Evolutionary conservation across 2,329 filamentous ascomycete species (phyloP).

Genomic region (Teratosphaeria epicoccoides): DNA sequence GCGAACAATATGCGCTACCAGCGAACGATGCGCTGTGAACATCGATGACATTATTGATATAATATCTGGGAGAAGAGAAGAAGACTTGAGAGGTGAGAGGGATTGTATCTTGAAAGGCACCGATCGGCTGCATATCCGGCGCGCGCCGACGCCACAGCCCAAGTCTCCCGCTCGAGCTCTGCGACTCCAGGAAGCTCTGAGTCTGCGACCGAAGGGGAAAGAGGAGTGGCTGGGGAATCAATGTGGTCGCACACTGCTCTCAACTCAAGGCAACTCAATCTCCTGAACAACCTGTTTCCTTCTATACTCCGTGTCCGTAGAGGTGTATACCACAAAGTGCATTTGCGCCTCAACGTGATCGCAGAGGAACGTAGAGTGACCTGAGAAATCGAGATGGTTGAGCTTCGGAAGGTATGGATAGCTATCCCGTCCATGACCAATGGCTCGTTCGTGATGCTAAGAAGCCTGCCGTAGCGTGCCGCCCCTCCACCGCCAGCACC

Average conservation of each 20-base stretch:
- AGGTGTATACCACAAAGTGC: background rate
- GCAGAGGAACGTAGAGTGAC: background rate
- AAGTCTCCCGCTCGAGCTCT: background rate
- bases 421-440: background rate
- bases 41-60: too few species aligned
- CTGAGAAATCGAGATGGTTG: constrained; percentile 34
- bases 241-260: background rate
- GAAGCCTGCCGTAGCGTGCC: constrained; percentile 37
- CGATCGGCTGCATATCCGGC: background rate
- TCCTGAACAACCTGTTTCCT: background rate
- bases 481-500: constrained; percentile 39
- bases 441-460: background rate
- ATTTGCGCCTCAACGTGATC: background rate
- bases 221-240: background rate
- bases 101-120: too few species aligned
- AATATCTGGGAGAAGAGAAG: too few species aligned
- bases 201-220: background rate
- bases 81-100: background rate
- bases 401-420: constrained; percentile 42
- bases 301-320: background rate
- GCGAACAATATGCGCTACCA: too few species aligned
- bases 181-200: background rate
- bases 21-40: too few species aligned
- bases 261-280: background rate
- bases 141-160: background rate